These are phyloP conservation scores for Aschersonia sp. DNA, from an alignment of 2,329 filamentous ascomycete genomes.

Conservation along the genomic window DNA sequence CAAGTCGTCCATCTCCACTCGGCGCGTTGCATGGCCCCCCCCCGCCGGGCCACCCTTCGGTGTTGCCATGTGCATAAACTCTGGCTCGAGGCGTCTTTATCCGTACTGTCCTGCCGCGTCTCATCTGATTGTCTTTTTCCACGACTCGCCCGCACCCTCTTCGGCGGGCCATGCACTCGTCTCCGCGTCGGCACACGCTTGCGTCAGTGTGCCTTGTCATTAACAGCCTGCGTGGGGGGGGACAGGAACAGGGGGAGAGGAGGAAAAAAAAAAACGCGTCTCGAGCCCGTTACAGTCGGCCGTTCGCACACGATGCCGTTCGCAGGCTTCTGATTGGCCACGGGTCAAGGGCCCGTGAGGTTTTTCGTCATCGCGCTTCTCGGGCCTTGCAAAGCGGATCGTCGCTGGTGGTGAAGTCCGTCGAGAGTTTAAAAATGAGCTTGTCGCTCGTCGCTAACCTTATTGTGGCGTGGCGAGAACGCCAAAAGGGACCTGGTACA, in stretches of 20 bases:
- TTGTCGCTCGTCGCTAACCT: not conserved
- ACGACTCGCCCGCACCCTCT: not conserved
- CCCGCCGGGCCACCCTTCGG: not conserved
- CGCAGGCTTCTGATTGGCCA: slow-evolving; percentile 7
- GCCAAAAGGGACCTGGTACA: too few relatives aligned
- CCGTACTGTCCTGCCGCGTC: not conserved
- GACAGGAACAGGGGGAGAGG: not conserved
- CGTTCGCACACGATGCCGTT: slow-evolving; percentile 7
- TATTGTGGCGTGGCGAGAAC: not conserved
- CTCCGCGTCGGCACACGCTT: not conserved
- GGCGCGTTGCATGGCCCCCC: not conserved
- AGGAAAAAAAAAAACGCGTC: slow-evolving; percentile 2
- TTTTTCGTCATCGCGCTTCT: not conserved
- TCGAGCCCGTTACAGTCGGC: slow-evolving; percentile 5
- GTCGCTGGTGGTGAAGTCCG: not conserved
- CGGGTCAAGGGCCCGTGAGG: not conserved
- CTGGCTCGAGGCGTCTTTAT: not conserved
- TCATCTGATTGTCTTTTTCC: not conserved
- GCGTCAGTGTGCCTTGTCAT: too few relatives aligned
- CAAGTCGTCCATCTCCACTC: not conserved
- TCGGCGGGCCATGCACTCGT: not conserved
- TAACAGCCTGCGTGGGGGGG: not conserved
- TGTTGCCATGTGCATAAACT: not conserved
- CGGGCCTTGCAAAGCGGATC: slow-evolving; percentile 6
- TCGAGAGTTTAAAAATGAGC: slow-evolving; percentile 1